phyloP scores from a whole-genome alignment of 805 yeast species.

The Zygosaccharomyces rouxii region DNA sequence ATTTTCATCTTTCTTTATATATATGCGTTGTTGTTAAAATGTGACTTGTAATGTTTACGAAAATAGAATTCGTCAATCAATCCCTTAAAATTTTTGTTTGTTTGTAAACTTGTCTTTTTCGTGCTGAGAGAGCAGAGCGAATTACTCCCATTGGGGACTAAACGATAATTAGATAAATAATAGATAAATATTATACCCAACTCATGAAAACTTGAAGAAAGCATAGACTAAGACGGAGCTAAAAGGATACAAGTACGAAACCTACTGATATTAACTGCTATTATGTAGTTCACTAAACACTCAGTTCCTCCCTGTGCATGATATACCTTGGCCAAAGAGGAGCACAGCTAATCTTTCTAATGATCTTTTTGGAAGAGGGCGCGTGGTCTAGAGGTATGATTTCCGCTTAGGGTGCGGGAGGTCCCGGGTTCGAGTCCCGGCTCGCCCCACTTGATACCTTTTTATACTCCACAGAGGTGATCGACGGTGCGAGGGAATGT shows the following conservation, averaged over 20 bases:
- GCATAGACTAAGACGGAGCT: too few species aligned
- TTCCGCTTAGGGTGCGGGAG: slow-evolving; percentile 26
- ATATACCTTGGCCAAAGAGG: too few species aligned
- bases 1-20: not conserved
- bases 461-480: too few species aligned
- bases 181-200: too few species aligned
- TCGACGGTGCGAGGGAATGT: too few species aligned
- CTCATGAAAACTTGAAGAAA: too few species aligned
- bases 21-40: not conserved
- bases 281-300: too few species aligned
- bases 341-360: not conserved
- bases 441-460: slow-evolving; percentile 13
- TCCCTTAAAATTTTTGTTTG: not conserved
- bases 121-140: not conserved
- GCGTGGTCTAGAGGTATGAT: slow-evolving; percentile 16
- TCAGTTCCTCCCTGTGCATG: too few species aligned
- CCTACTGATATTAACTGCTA: too few species aligned
- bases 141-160: not conserved
- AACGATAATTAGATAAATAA: not conserved
- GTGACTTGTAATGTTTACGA: not conserved
- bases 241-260: too few species aligned
- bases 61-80: not conserved
- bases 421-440: slow-evolving; percentile 27
- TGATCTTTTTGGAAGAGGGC: slow-evolving; percentile 11
- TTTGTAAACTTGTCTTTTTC: not conserved